Base-by-base conservation (phyloP, 169 alveolate species). In the Plasmodium malariae region DNA sequence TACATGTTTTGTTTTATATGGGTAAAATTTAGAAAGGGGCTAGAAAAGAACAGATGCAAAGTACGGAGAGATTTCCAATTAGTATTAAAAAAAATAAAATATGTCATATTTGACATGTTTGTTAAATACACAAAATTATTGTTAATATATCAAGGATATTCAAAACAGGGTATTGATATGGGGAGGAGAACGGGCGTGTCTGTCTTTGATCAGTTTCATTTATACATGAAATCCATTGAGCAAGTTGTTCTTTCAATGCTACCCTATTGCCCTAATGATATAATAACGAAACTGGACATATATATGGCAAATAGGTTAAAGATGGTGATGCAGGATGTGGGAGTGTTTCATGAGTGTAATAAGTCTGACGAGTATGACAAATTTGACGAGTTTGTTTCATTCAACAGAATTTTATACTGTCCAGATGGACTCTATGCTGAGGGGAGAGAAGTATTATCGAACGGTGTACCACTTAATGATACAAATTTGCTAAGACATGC, bases 191-290 rank as follows among this genome's bases (percentile, higher is more conserved):
- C n/a, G n/a, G 37, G 34, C 4, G 73, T 28, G 0, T 43, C 68
- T 7, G 60, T 62, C 28, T 62, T 21, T 14, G 62, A 69, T 19
- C 87, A 86, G 28, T 86, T 86, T 63, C 19, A 26, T 28, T 30
- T 86, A 51, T 86, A 86, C 57, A 86, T 86, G 74, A 86, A 68
- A 36, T 70, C 86, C 19, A n/a, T 69, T 4, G 74, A 86, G 12
- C 32, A 73, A 28, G 32, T 86, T 5, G 17, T 86, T 1, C 70
- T 86, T 86, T 45, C 65, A 0, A 70, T 40, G 21, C 59, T 86
- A 2, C 26, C 72, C 6, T 59, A 65, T 24, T 14, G 32, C 28
- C 74, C 92, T 17, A 69, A 86, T 34, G 54, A 45, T 9, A 70
- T 83, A 40, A 68, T 83, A 32, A 55, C 62, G 9, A 86, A 86